These are phyloP conservation scores for Fulvia fulva DNA, from an alignment of 2,329 filamentous ascomycete genomes.

Conservation along the genomic window DNA sequence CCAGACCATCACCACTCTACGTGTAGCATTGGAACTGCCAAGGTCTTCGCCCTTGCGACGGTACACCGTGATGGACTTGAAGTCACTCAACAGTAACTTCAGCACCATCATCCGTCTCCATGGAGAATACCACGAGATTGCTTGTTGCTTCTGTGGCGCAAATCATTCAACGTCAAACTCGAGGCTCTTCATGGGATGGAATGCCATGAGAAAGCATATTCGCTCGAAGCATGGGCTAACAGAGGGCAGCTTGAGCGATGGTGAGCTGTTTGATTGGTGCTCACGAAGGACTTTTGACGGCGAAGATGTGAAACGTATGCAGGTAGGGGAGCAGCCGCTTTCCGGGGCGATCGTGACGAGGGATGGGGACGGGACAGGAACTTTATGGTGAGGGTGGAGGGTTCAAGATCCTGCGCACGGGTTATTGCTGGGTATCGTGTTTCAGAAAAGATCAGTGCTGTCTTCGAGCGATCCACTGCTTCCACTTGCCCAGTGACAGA, in stretches of 20 bases:
- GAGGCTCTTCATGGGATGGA: neutral
- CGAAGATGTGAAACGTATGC: neutral
- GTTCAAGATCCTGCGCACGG: too few species aligned
- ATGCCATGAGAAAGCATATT: neutral
- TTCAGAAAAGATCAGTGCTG: too few species aligned
- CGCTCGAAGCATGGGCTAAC: neutral
- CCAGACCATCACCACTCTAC: too few species aligned
- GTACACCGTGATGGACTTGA: too few species aligned
- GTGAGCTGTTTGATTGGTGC: neutral
- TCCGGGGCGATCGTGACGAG: too few species aligned
- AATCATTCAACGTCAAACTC: neutral
- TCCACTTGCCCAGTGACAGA: too few species aligned
- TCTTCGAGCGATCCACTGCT: too few species aligned
- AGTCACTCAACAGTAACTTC: neutral
- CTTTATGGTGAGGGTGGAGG: conserved; percentile 36
- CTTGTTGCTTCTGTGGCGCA: neutral
- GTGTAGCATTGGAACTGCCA: too few species aligned
- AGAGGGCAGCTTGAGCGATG: neutral
- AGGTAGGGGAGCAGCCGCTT: neutral
- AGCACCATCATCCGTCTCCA: neutral
- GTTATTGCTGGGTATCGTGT: too few species aligned
- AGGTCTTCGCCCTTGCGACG: neutral
- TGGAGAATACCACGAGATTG: neutral
- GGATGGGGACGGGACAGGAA: too few species aligned
- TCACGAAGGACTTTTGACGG: neutral